A percentile compares a stretch with the other conserved stretches of the same genome.
phyloP scores from a whole-genome alignment of 306 rosid genomes.

The Cicer bijugum region DNA sequence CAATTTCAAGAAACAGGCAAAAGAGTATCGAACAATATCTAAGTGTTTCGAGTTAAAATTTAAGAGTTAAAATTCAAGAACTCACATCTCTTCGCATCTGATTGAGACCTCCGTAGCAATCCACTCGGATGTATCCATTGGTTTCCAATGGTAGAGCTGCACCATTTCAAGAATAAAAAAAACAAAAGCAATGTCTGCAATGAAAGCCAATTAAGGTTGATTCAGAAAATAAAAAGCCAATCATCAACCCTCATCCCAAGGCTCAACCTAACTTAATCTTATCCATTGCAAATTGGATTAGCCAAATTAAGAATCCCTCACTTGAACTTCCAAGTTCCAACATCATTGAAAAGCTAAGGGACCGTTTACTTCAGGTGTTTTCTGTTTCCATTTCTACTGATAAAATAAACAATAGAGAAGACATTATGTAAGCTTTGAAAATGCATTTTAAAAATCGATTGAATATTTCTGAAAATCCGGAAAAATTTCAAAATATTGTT shows the following conservation, averaged over 20 bases:
- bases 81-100: conserved; percentile 98
- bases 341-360: background rate
- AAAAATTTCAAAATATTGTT: no score
- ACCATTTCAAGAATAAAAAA: conserved; percentile 63
- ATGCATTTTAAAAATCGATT: no score
- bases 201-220: conserved; percentile 72
- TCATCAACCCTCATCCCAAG: conserved; percentile 36
- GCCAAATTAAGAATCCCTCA: background rate
- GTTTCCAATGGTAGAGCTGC: conserved; percentile 77
- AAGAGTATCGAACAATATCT: background rate
- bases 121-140: conserved; percentile 88
- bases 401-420: no score
- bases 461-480: no score
- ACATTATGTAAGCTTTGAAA: no score
- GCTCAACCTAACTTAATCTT: conserved; percentile 6
- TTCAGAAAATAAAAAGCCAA: conserved; percentile 61
- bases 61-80: conserved; percentile 28
- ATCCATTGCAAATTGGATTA: conserved; percentile 10
- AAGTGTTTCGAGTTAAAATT: conserved; percentile 30
- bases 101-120: conserved; percentile 96
- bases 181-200: conserved; percentile 62
- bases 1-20: conserved; percentile 42
- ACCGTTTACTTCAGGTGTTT: no score
- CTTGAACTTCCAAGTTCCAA: conserved; percentile 22
- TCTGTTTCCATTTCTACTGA: no score